A percentile compares a stretch with the other conserved stretches of the same genome.
phyloP scores from a whole-genome alignment of 2,329 filamentous ascomycete genomes.

The Botrytis porri region DNA sequence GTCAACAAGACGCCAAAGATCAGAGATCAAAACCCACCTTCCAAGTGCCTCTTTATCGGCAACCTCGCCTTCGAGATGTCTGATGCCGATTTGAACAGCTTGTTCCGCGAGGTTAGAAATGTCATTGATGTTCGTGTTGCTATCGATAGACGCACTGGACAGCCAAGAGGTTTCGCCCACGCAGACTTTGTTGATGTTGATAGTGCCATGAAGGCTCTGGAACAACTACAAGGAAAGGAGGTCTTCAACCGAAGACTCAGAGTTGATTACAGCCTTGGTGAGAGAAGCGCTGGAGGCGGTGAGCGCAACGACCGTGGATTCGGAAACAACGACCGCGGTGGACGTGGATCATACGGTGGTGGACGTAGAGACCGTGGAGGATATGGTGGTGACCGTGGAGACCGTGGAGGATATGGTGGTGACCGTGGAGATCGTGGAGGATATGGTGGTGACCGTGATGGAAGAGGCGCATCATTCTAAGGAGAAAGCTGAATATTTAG shows the following conservation, averaged over 20 bases:
- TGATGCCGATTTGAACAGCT: conserved; percentile 74
- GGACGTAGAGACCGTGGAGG: background rate
- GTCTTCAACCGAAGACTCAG: conserved; percentile 66
- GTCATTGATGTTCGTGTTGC: conserved; percentile 76
- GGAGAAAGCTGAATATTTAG: background rate
- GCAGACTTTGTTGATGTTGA: conserved; percentile 71
- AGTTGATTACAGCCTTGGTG: conserved; percentile 54
- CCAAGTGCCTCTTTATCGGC: conserved; percentile 73
- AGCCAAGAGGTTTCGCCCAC: conserved; percentile 80
- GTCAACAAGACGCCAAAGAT: conserved; percentile 33
- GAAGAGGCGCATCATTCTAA: conserved; percentile 11
- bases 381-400: background rate
- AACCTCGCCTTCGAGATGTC: conserved; percentile 86
- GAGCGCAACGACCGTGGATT: background rate
- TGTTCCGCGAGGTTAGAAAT: conserved; percentile 70
- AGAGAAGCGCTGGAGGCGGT: background rate
- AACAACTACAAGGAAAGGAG: conserved; percentile 52
- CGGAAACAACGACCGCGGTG: background rate
- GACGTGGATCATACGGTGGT: background rate
- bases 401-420: no score
- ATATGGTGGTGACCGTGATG: conserved; percentile 4
- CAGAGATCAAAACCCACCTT: conserved; percentile 45
- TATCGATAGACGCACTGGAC: conserved; percentile 76
- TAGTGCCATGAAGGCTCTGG: conserved; percentile 59
- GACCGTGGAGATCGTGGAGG: background rate